Percentiles rank a stretch among this genome's conserved stretches.
Conservation (phyloP, 2,329 filamentous ascomycete species). For the Alternaria gaisen region DNA sequence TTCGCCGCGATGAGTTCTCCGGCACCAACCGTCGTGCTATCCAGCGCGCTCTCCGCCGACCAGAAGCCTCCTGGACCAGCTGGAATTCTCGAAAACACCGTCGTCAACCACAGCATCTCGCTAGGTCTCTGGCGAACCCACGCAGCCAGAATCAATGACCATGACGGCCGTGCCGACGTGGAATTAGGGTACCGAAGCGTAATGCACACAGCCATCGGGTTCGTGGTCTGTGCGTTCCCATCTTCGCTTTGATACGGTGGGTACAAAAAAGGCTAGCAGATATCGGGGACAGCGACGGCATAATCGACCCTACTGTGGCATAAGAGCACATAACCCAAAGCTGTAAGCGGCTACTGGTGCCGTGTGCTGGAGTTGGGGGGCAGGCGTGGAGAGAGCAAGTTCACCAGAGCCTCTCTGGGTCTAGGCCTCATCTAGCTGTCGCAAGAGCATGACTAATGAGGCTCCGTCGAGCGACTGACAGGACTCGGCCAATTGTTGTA, state of each 20-base stretch:
- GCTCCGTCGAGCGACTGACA: constrained; percentile 2
- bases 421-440: constrained; percentile 1
- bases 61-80: not conserved
- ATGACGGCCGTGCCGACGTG: not conserved
- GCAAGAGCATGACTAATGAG: constrained; percentile 15
- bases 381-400: not conserved
- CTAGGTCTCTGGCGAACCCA: too few species aligned
- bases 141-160: not conserved
- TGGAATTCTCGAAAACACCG: not conserved
- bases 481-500: constrained; percentile 15
- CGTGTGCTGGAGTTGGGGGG: not conserved
- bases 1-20: not conserved
- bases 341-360: not conserved
- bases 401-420: not conserved
- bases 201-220: not conserved
- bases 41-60: not conserved
- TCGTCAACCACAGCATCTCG: not conserved
- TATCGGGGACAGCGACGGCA: not conserved
- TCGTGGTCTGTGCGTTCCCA: not conserved
- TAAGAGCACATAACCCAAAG: not conserved
- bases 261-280: not conserved
- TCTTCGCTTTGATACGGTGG: not conserved
- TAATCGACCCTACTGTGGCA: not conserved
- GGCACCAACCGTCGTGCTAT: not conserved
- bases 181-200: not conserved